Conservation (phyloP, 2,329 filamentous ascomycete genomes). For the Cryphonectria naterciae region DNA sequence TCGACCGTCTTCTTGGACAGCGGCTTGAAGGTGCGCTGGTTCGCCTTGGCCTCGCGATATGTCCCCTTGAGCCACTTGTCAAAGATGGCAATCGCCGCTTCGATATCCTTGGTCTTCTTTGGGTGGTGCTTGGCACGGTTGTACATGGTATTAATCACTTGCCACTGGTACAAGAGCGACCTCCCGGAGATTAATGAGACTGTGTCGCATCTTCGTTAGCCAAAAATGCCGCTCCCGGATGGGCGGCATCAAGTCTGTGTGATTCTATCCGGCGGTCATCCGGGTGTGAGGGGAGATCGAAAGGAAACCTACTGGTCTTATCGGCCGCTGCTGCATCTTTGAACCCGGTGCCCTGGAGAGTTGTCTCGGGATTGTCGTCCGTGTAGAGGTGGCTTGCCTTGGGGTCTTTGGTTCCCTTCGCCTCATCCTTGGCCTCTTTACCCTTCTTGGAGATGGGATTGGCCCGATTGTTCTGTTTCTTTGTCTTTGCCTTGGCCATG, state of each 20-base stretch:
- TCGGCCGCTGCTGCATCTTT: slow-evolving; percentile 27
- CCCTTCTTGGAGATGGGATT: slow-evolving; percentile 26
- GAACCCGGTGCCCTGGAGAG: slow-evolving; percentile 25
- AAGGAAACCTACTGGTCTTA: slow-evolving; percentile 23
- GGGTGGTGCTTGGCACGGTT: slow-evolving; percentile 30
- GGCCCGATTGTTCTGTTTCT: slow-evolving; percentile 26
- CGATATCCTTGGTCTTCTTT: slow-evolving; percentile 29
- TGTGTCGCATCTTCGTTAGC: neutral
- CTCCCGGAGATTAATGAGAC: slow-evolving; percentile 25
- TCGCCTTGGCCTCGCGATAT: slow-evolving; percentile 22
- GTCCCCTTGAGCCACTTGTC: slow-evolving; percentile 27
- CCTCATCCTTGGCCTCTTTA: slow-evolving; percentile 9
- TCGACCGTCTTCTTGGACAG: slow-evolving; percentile 27
- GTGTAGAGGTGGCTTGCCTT: slow-evolving; percentile 27
- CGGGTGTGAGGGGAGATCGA: too few species aligned
- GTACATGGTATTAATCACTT: slow-evolving; percentile 29
- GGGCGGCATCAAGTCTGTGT: neutral
- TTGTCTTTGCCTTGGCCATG: slow-evolving; percentile 24
- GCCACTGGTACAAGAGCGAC: slow-evolving; percentile 25
- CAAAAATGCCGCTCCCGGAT: neutral
- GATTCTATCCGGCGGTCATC: too few species aligned
- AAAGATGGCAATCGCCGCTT: slow-evolving; percentile 26
- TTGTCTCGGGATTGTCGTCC: slow-evolving; percentile 27
- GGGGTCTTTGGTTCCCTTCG: slow-evolving; percentile 9
- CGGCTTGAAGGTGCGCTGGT: slow-evolving; percentile 28